Evolutionary conservation across 73 alveolate genomes (phyloP).

Genomic region (Tetrahymena borealis): DNA sequence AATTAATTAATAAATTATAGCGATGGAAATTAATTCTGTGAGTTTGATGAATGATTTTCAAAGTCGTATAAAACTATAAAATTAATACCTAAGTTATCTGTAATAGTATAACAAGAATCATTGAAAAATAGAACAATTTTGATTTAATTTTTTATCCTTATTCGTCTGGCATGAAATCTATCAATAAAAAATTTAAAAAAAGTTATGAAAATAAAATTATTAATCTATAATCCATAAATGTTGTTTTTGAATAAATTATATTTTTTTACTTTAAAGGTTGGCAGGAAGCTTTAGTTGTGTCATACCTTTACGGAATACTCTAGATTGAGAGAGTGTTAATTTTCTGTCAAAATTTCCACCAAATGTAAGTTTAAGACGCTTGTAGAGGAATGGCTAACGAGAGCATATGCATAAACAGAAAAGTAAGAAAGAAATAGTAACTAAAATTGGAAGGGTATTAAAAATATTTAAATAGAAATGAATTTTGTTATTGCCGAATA

Average conservation of each 20-base stretch:
- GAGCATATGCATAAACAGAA: background rate
- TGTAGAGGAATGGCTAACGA: background rate
- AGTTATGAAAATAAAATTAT: too few species aligned
- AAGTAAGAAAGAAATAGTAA: background rate
- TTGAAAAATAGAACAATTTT: background rate
- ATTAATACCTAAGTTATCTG: background rate
- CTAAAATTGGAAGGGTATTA: background rate
- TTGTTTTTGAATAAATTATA: too few species aligned
- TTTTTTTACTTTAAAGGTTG: background rate
- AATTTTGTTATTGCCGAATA: background rate
- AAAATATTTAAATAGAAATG: background rate
- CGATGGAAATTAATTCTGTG: background rate
- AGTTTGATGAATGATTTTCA: background rate
- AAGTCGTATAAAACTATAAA: background rate
- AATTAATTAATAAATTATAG: too few species aligned
- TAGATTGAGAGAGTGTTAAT: background rate
- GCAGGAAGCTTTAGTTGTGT: background rate
- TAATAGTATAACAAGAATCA: background rate
- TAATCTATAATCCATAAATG: too few species aligned
- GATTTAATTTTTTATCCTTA: background rate
- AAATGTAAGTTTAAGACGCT: background rate
- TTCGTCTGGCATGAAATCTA: background rate
- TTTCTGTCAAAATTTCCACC: background rate
- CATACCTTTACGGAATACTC: background rate
- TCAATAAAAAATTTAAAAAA: too few species aligned